phyloP scores from a whole-genome alignment of 2,329 filamentous ascomycete genomes.

The Lanzia echinophila region DNA sequence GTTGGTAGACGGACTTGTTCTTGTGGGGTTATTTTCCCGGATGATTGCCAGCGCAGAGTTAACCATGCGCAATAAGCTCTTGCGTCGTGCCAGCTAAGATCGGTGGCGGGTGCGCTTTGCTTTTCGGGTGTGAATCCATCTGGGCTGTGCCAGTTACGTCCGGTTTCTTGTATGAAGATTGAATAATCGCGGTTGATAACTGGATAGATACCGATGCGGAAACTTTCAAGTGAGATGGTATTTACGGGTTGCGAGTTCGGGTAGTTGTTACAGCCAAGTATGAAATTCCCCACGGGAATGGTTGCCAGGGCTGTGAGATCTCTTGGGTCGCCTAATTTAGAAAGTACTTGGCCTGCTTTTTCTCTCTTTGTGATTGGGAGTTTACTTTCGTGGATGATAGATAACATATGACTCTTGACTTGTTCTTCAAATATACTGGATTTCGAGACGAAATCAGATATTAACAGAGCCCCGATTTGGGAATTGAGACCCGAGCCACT shows the following conservation, averaged over 20 bases:
- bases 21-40: not conserved
- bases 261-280: not conserved
- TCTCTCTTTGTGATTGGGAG: not conserved
- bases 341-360: not conserved
- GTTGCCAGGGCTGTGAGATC: not conserved
- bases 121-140: not conserved
- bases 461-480: not conserved
- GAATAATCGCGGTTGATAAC: not conserved
- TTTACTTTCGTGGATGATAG: not conserved
- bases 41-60: not conserved
- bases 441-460: not conserved
- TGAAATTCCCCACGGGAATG: not conserved
- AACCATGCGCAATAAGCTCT: not conserved
- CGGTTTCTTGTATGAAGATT: not conserved
- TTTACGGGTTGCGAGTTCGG: not conserved
- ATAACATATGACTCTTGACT: not conserved
- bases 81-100: not conserved
- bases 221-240: not conserved
- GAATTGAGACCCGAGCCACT: not conserved
- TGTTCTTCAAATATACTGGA: not conserved
- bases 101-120: not conserved
- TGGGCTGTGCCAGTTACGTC: not conserved
- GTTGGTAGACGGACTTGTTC: not conserved
- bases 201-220: not conserved
- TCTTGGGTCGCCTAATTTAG: not conserved